Conservation (phyloP, 768 basidiomycete species). For the Leccinum ochraceum region DNA sequence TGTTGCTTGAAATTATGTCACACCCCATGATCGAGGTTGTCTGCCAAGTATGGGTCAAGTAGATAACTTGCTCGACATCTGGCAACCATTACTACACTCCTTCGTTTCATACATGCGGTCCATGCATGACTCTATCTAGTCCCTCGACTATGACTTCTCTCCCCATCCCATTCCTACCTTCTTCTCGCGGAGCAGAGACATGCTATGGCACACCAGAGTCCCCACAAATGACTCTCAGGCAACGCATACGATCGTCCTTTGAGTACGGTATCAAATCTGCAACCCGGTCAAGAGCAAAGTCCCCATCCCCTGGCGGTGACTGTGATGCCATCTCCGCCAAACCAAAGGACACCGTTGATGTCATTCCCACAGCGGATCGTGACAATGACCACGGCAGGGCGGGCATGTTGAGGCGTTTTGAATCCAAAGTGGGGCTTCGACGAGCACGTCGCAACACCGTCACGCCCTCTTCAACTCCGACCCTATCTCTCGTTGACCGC, state of each 20-base stretch:
- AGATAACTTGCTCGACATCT: no score
- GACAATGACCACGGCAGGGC: conserved; percentile 44
- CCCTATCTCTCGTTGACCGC: conserved; percentile 33
- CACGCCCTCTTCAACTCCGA: conserved; percentile 41
- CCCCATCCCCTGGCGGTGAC: conserved; percentile 39
- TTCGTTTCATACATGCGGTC: no score
- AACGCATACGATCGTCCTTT: conserved; percentile 63
- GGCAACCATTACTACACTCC: no score
- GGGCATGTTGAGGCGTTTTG: conserved; percentile 48
- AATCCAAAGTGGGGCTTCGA: conserved; percentile 55
- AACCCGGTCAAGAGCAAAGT: conserved; percentile 54
- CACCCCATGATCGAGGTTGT: no score
- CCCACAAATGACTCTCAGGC: conserved; percentile 52
- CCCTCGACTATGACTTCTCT: no score
- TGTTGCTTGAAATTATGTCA: conserved; percentile 6
- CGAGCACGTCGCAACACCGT: conserved; percentile 41
- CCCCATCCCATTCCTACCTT: conserved; percentile 39
- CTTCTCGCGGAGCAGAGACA: conserved; percentile 39
- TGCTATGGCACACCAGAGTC: conserved; percentile 40
- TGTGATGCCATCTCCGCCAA: conserved; percentile 46
- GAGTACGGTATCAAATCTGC: conserved; percentile 68
- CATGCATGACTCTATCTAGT: no score
- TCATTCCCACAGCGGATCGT: conserved; percentile 25
- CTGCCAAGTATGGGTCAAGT: no score
- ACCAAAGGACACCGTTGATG: conserved; percentile 44